These are phyloP conservation scores for Arachnomyces sp. DNA, from an alignment of 2,329 filamentous ascomycete species.

Conservation along the genomic window DNA sequence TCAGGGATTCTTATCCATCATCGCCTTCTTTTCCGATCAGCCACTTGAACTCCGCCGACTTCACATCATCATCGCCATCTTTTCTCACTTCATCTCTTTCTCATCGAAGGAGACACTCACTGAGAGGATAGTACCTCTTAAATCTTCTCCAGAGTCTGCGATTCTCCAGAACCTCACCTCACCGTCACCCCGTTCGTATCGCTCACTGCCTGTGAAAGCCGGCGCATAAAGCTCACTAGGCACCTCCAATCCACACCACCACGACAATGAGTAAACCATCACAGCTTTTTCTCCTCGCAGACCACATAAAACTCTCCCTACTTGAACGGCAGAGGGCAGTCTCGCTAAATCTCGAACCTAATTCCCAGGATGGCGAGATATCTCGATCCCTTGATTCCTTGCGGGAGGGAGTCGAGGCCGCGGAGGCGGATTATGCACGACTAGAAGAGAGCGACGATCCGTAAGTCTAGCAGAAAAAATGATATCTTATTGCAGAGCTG, in stretches of 20 bases:
- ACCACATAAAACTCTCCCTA: slow-evolving; percentile 93
- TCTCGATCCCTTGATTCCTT: slow-evolving; percentile 81
- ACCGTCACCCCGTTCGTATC: slow-evolving; percentile 3
- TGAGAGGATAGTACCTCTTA: too few species aligned
- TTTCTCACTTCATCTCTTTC: slow-evolving; percentile 1
- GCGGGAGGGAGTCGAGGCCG: slow-evolving; percentile 63
- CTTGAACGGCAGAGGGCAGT: slow-evolving; percentile 84
- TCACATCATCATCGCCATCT: slow-evolving; percentile 6
- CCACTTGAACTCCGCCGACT: not conserved
- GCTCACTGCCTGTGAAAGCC: not conserved
- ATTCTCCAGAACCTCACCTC: too few species aligned
- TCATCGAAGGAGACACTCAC: not conserved
- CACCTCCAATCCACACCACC: slow-evolving; percentile 15
- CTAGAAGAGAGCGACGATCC: slow-evolving; percentile 55
- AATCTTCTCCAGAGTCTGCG: too few species aligned
- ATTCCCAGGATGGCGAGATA: slow-evolving; percentile 80
- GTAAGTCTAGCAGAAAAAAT: slow-evolving; percentile 35
- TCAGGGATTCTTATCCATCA: not conserved
- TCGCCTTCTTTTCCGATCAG: too few species aligned
- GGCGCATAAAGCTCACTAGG: too few species aligned
- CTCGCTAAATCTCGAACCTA: slow-evolving; percentile 67
- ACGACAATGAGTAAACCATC: slow-evolving; percentile 46
- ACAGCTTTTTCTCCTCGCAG: slow-evolving; percentile 84
- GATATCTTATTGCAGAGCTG: not conserved
- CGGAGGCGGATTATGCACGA: slow-evolving; percentile 57